These are phyloP conservation scores for Pilasporangium apinafurcum DNA, from an alignment of 352 stramenopile species.

Conservation along the genomic window DNA sequence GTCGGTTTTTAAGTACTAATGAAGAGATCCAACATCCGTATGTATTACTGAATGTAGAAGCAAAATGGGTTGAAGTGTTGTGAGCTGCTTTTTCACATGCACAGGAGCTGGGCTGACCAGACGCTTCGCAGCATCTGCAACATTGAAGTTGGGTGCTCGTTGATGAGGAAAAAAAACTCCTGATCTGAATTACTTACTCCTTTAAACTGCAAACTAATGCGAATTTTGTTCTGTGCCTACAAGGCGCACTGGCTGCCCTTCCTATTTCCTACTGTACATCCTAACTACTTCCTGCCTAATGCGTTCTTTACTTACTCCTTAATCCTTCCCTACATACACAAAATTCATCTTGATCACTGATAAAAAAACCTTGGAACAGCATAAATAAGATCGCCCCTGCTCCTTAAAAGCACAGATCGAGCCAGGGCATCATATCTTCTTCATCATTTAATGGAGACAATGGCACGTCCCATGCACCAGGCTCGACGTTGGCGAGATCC, in stretches of 20 bases:
- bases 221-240: neutral
- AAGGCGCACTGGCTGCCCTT: neutral
- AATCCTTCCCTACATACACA: constrained; percentile 3
- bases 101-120: no score
- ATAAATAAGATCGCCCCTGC: constrained; percentile 37
- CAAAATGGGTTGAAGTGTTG: neutral
- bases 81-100: neutral
- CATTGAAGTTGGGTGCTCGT: no score
- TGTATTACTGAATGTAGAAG: neutral
- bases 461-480: constrained; percentile 71
- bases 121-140: no score
- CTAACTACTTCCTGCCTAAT: no score
- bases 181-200: constrained; percentile 2
- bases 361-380: no score
- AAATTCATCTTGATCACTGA: no score
- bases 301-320: no score
- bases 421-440: constrained; percentile 80
- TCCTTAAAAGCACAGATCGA: constrained; percentile 77
- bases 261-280: constrained; percentile 10
- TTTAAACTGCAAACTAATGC: neutral
- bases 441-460: constrained; percentile 77
- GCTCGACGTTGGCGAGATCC: constrained; percentile 68
- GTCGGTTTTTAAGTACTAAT: constrained; percentile 73
- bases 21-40: neutral
- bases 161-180: no score